phyloP scores from a whole-genome alignment of 2,329 filamentous ascomycete genomes.

The Fusarium equiseti region DNA sequence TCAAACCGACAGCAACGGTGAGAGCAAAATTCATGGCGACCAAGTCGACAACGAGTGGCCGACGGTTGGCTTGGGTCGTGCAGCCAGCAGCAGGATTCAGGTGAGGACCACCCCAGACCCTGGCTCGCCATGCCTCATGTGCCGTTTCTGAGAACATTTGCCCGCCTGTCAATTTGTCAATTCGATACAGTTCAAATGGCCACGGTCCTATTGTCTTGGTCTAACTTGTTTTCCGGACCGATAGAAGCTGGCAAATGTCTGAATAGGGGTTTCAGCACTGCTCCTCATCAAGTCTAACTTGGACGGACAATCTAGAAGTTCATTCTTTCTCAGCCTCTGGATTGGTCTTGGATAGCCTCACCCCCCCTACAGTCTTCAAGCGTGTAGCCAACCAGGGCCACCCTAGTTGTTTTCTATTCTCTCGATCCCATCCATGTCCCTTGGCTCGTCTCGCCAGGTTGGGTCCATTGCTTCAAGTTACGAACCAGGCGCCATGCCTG shows the following conservation, averaged over 20 bases:
- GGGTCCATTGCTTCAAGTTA: conserved; percentile 50
- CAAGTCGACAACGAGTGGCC: conserved; percentile 40
- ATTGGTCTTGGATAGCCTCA: conserved; percentile 35
- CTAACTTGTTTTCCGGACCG: conserved; percentile 4
- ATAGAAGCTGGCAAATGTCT: neutral
- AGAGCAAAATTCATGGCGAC: conserved; percentile 39
- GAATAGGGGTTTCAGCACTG: conserved; percentile 19
- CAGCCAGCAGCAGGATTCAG: conserved; percentile 48
- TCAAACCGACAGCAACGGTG: conserved; percentile 48
- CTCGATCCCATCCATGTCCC: conserved; percentile 44
- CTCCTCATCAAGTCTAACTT: conserved; percentile 19
- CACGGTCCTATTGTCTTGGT: conserved; percentile 9
- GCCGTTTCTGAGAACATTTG: conserved; percentile 33
- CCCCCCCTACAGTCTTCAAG: conserved; percentile 20
- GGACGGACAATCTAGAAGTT: conserved; percentile 10
- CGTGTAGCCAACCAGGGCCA: conserved; percentile 35
- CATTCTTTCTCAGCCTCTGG: conserved; percentile 20
- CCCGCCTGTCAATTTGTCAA: conserved; percentile 26
- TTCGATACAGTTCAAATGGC: conserved; percentile 10
- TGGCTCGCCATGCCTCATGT: conserved; percentile 40
- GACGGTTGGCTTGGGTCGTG: conserved; percentile 46
- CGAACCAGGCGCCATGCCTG: conserved; percentile 47
- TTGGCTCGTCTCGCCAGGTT: conserved; percentile 47
- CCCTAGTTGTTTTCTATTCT: conserved; percentile 35
- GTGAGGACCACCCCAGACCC: conserved; percentile 45